Evolutionary conservation across 106 monocot genomes (phyloP).

Genomic region (Alisma plantagoaquatica): DNA sequence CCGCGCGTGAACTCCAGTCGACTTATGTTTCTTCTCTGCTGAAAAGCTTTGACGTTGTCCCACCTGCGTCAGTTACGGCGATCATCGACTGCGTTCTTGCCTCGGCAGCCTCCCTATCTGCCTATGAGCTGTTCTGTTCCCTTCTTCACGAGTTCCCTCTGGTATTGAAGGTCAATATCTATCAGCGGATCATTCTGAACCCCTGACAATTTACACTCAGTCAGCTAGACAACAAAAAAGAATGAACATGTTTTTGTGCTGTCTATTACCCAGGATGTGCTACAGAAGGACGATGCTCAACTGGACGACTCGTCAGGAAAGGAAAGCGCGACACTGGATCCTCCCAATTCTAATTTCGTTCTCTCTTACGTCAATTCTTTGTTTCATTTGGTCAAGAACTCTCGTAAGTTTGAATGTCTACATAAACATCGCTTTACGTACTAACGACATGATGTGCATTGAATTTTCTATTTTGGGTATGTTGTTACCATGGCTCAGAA

Average conservation of each 20-base stretch:
- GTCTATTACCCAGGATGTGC: neutral
- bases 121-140: constrained; percentile 37
- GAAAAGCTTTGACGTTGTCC: constrained; percentile 39
- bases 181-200: neutral
- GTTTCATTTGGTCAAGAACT: constrained; percentile 42
- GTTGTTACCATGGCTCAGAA: constrained; percentile 6
- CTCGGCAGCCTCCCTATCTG: constrained; percentile 31
- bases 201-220: neutral
- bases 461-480: neutral
- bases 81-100: constrained; percentile 76
- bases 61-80: constrained; percentile 48
- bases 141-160: constrained; percentile 41
- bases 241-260: no score
- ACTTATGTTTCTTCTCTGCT: constrained; percentile 38
- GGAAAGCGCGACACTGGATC: constrained; percentile 7
- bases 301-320: neutral
- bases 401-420: constrained; percentile 14
- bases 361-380: constrained; percentile 31
- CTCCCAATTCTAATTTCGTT: constrained; percentile 12
- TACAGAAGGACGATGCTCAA: no score
- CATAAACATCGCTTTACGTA: neutral
- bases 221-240: no score
- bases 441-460: neutral
- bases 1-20: no score
- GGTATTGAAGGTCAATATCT: constrained; percentile 18